Evolutionary conservation across 164 flowering plant genomes (phyloP).

Genomic region (Aristolochia californica): DNA sequence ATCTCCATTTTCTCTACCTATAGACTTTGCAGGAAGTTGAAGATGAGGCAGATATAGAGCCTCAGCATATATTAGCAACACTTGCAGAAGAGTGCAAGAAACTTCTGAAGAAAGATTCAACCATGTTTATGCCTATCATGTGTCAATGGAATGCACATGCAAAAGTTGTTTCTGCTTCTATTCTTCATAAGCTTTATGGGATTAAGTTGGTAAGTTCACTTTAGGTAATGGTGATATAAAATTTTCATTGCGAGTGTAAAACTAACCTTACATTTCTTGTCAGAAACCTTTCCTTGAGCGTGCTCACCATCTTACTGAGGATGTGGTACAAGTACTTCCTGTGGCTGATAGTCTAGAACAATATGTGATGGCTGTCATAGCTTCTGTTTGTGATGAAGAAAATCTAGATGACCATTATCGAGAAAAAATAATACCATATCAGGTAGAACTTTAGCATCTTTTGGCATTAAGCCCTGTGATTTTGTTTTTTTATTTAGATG

Average conservation of each 20-base stretch:
- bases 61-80: slow-evolving; percentile 67
- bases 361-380: slow-evolving; percentile 43
- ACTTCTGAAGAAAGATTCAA: slow-evolving; percentile 58
- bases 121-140: slow-evolving; percentile 59
- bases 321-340: slow-evolving; percentile 82
- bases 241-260: not conserved
- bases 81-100: slow-evolving; percentile 78
- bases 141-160: slow-evolving; percentile 71
- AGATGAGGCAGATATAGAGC: slow-evolving; percentile 29
- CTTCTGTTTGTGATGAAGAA: slow-evolving; percentile 51
- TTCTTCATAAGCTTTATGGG: slow-evolving; percentile 86
- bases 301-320: slow-evolving; percentile 89
- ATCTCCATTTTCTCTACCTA: slow-evolving; percentile 12
- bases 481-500: no score
- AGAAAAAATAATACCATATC: slow-evolving; percentile 43
- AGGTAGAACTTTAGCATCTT: slow-evolving; percentile 32
- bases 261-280: slow-evolving; percentile 5
- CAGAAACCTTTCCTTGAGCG: slow-evolving; percentile 93
- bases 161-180: slow-evolving; percentile 58
- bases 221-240: not conserved
- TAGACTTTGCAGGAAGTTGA: slow-evolving; percentile 66
- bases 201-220: slow-evolving; percentile 59
- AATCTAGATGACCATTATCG: slow-evolving; percentile 40
- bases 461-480: not conserved
- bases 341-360: slow-evolving; percentile 89